phyloP scores from a whole-genome alignment of 129 eudicot genomes.

The Ambrosia artemisiifolia region DNA sequence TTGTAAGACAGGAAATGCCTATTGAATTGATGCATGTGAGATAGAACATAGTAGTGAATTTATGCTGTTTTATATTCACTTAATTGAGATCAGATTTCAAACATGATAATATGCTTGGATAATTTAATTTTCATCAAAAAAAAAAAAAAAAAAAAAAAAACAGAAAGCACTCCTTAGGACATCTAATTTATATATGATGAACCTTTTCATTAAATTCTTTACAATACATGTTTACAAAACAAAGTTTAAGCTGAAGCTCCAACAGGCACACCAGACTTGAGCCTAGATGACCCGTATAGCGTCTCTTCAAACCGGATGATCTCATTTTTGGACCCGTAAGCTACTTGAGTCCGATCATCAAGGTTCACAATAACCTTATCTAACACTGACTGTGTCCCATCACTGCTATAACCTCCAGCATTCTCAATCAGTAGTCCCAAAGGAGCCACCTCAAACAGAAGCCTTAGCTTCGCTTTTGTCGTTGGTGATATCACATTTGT shows the following conservation, averaged over 20 bases:
- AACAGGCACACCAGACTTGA: slow-evolving; percentile 74
- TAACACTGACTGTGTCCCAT: slow-evolving; percentile 78
- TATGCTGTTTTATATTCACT: too few species aligned
- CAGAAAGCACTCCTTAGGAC: background rate
- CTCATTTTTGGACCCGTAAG: slow-evolving; percentile 91
- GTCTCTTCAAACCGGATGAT: slow-evolving; percentile 93
- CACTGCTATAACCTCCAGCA: slow-evolving; percentile 94
- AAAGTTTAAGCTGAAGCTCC: slow-evolving; percentile 72
- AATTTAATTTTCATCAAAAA: background rate
- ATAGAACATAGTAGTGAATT: too few species aligned
- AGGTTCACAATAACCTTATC: slow-evolving; percentile 70
- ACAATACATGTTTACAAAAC: slow-evolving; percentile 29
- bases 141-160: too few species aligned
- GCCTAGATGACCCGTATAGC: slow-evolving; percentile 89
- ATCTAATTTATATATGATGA: slow-evolving; percentile 17
- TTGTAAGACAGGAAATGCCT: too few species aligned
- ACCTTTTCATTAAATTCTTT: slow-evolving; percentile 20
- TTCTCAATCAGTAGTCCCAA: slow-evolving; percentile 88
- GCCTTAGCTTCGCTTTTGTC: slow-evolving; percentile 88
- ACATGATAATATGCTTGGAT: background rate
- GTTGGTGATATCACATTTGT: slow-evolving; percentile 88
- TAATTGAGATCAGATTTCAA: too few species aligned
- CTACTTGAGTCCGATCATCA: slow-evolving; percentile 96
- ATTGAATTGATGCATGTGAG: too few species aligned
- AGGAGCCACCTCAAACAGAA: slow-evolving; percentile 96